Conservation (phyloP, 331 rosid species). For the Arachis monticola region DNA sequence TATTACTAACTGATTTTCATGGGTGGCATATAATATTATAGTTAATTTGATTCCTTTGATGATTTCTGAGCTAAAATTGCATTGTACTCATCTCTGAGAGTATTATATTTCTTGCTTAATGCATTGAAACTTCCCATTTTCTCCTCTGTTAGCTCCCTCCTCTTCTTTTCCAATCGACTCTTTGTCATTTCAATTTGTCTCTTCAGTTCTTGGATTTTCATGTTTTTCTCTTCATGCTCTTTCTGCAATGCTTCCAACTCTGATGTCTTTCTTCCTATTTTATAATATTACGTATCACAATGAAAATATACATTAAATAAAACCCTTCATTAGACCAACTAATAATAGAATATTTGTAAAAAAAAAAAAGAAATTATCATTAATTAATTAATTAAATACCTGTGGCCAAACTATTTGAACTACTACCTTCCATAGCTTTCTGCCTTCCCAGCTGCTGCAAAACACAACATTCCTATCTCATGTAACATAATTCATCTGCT, state of each 20-base stretch:
- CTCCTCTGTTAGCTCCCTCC: constrained; percentile 34
- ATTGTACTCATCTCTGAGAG: constrained; percentile 56
- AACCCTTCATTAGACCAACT: too few species aligned
- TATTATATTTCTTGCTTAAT: constrained; percentile 47
- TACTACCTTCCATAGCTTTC: constrained; percentile 50
- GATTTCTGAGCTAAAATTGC: constrained; percentile 41
- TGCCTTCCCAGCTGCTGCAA: constrained; percentile 43
- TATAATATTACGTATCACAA: neutral
- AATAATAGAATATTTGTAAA: neutral
- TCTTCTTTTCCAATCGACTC: constrained; percentile 48
- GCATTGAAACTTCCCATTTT: constrained; percentile 46
- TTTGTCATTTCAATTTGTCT: constrained; percentile 50
- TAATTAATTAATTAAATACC: constrained; percentile 39
- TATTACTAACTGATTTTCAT: neutral
- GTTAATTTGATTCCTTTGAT: constrained; percentile 38
- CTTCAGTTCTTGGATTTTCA: constrained; percentile 54
- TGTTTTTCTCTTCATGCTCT: constrained; percentile 49
- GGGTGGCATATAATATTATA: too few species aligned
- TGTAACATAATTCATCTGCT: neutral
- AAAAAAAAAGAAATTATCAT: neutral
- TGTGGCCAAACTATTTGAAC: constrained; percentile 25
- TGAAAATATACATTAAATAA: constrained; percentile 8
- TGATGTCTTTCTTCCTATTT: constrained; percentile 29
- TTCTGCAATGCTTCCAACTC: constrained; percentile 48
- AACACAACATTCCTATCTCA: constrained; percentile 14